These are phyloP conservation scores for Coniochaeta sp. DNA, from an alignment of 2,329 filamentous ascomycete species.

Conservation along the genomic window DNA sequence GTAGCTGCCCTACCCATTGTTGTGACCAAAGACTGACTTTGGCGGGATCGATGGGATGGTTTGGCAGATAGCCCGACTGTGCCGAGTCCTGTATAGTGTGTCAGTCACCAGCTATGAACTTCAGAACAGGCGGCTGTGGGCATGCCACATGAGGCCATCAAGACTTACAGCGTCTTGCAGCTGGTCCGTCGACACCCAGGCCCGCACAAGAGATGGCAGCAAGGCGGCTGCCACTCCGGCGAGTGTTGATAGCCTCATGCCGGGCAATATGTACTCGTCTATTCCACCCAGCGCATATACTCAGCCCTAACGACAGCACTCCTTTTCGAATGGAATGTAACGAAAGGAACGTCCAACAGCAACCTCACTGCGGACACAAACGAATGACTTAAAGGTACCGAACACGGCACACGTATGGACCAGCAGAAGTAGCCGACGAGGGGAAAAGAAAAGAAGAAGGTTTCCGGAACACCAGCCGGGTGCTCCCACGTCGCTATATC, in stretches of 20 bases:
- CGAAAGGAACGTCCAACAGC: background rate
- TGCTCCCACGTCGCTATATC: background rate
- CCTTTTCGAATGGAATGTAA: background rate
- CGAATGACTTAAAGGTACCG: background rate
- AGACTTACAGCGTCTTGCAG: slow-evolving; percentile 1
- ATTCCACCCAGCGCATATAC: background rate
- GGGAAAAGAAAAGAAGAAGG: background rate
- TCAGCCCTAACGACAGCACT: background rate
- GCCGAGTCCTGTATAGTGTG: slow-evolving; percentile 15
- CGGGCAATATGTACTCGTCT: background rate
- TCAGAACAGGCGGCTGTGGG: background rate
- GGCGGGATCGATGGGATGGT: slow-evolving; percentile 33
- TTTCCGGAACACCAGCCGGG: background rate
- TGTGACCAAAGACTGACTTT: slow-evolving; percentile 13
- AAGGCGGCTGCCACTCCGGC: background rate
- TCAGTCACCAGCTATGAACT: background rate
- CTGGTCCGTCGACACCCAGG: background rate
- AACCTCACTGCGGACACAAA: background rate
- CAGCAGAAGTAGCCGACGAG: background rate
- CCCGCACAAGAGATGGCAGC: background rate
- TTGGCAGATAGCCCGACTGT: slow-evolving; percentile 29
- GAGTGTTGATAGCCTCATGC: slow-evolving; percentile 1
- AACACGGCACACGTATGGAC: background rate
- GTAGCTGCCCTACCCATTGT: background rate
- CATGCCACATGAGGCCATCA: background rate